Percentiles rank a stretch among this genome's conserved stretches.
These are phyloP conservation scores for Stachybotrys chlorohalonatus DNA, from an alignment of 2,329 filamentous ascomycete genomes.

Conservation along the genomic window DNA sequence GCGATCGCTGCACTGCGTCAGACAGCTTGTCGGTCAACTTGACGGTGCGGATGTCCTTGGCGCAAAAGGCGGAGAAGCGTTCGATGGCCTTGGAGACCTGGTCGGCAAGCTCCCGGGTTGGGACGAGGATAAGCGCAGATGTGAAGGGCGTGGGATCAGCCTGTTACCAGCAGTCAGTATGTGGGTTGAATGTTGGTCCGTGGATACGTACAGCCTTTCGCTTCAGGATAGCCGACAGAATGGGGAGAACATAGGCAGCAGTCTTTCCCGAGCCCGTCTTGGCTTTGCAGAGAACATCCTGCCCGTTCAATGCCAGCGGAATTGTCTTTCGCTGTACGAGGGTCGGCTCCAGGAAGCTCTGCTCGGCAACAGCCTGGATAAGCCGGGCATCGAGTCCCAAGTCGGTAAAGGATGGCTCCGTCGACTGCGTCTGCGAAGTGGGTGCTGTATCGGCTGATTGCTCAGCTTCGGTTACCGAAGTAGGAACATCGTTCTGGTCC, in stretches of 20 bases:
- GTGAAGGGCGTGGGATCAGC: conserved; percentile 45
- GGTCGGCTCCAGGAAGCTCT: conserved; percentile 81
- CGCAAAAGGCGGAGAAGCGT: conserved; percentile 71
- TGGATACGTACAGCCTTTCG: conserved; percentile 53
- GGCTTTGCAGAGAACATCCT: conserved; percentile 83
- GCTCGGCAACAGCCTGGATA: conserved; percentile 74
- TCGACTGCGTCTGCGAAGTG: conserved; percentile 11
- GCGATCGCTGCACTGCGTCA: conserved; percentile 76
- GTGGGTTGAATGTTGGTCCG: too few species aligned
- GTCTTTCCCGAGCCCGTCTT: conserved; percentile 97
- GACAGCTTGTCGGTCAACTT: conserved; percentile 89
- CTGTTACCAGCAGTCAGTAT: conserved; percentile 19
- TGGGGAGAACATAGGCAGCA: conserved; percentile 84
- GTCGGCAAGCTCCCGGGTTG: conserved; percentile 86
- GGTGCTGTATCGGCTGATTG: conserved; percentile 10
- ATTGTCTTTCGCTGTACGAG: conserved; percentile 81
- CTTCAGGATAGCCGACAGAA: conserved; percentile 77
- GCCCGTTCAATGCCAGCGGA: conserved; percentile 75
- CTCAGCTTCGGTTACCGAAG: conserved; percentile 17
- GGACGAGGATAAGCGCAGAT: conserved; percentile 80
- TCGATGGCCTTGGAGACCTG: conserved; percentile 78
- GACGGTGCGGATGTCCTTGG: conserved; percentile 70
- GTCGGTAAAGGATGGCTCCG: conserved; percentile 56
- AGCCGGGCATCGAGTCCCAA: conserved; percentile 78
- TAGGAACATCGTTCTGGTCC: conserved; percentile 43